phyloP scores from a whole-genome alignment of 768 basidiomycete genomes.

The Amanita muscaria region DNA sequence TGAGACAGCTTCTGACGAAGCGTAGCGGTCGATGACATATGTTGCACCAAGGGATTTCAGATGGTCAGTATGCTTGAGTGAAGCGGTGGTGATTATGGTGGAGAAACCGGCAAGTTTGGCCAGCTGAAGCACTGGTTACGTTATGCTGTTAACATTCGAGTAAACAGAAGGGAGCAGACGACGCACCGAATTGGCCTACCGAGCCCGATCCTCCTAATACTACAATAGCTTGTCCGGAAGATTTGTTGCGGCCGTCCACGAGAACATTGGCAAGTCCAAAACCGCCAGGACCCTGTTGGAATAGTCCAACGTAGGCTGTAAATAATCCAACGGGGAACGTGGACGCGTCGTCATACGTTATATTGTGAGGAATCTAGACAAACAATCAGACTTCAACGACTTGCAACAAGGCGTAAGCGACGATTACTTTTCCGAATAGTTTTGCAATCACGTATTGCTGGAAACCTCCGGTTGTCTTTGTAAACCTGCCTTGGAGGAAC shows the following conservation, averaged over 20 bases:
- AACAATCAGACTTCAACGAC: neutral
- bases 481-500: constrained; percentile 15
- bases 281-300: constrained; percentile 10
- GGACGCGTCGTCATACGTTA: constrained; percentile 35
- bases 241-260: neutral
- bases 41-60: constrained; percentile 27
- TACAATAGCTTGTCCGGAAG: constrained; percentile 10
- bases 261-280: constrained; percentile 12
- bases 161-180: constrained; percentile 9
- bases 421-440: constrained; percentile 23
- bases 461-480: constrained; percentile 26
- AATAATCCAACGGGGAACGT: constrained; percentile 33
- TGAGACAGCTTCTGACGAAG: neutral
- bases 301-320: constrained; percentile 26
- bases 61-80: constrained; percentile 16
- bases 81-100: constrained; percentile 33
- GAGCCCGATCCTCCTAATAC: constrained; percentile 23
- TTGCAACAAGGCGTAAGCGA: neutral
- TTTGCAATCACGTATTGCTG: constrained; percentile 26
- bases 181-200: constrained; percentile 19
- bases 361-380: constrained; percentile 28
- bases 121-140: constrained; percentile 28
- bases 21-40: constrained; percentile 24
- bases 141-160: constrained; percentile 21
- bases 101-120: constrained; percentile 30